Evolutionary conservation across 1,284 basidiomycete genomes (phyloP), one percentile per base, ranked within the genome.

Genomic region (Tylopilus sp.): DNA sequence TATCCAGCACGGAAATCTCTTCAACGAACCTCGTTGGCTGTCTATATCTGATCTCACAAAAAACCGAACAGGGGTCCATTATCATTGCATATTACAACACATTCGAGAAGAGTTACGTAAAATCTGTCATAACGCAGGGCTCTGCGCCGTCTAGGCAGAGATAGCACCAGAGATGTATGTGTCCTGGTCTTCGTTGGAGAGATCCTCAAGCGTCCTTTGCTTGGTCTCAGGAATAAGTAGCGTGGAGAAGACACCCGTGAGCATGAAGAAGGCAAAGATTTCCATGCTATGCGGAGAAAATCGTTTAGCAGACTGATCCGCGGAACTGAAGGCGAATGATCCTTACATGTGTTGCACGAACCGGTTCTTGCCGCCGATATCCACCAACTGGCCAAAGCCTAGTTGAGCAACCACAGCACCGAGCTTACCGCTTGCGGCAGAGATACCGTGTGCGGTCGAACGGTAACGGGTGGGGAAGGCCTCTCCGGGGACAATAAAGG

Each of bases 401-500:
- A 84, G 73, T 66, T 85, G 82, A 2, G 83, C 78, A 40, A 88
- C 64, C 61, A 88, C 80, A 28, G 85, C 84, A 33, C 85, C 85
- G 43, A 84, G 68, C 67, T 88, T 88, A 31, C 82, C 82, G 29
- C 74, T 74, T 6, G 83, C 84, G n/a, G 84, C 85, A 3, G 79
- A 80, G 62, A 88, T 80, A 57, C 85, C 85, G 64, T 85, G 81
- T 12, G 77, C 81, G 12, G 84, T 85, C 3, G 81, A 79, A 51
- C 83, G 75, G 70, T 85, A 85, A 29, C 85, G 77, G 4, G 86
- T 87, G 7, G 86, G 85, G 79, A 87, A 88, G 21, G 75, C 77
- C 66, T 89, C 84, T 31, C 80, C 83, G 41, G 86, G 86, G 30
- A 87, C 69, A 55, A 88, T 52, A 55, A 76, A 89, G 21, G 86